A percentile compares a stretch with the other conserved stretches of the same genome.
phyloP scores from a whole-genome alignment of 192 early-diverging fungal species.

The Phycomyces blakesleeanus region DNA sequence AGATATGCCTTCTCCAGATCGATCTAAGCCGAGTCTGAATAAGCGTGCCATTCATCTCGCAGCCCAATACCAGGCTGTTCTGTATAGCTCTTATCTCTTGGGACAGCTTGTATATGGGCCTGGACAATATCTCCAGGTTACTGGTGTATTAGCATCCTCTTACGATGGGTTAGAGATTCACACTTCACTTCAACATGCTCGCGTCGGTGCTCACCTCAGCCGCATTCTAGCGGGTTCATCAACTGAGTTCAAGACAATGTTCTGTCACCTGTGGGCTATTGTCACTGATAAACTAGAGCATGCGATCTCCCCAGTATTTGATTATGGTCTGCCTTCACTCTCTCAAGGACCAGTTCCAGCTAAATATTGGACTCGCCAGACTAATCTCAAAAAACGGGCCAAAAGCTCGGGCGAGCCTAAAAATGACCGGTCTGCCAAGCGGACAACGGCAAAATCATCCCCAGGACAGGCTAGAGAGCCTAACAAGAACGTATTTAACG shows the following conservation, averaged over 20 bases:
- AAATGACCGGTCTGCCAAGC: neutral
- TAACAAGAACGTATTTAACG: slow-evolving; percentile 15
- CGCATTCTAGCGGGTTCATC: neutral
- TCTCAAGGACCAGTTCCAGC: neutral
- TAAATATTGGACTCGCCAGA: neutral
- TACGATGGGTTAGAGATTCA: slow-evolving; percentile 24
- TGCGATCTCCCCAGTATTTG: neutral
- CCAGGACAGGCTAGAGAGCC: neutral
- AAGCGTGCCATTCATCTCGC: slow-evolving; percentile 41
- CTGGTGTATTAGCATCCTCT: neutral
- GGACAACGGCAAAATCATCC: neutral
- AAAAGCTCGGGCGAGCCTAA: neutral
- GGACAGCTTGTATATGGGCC: slow-evolving; percentile 30
- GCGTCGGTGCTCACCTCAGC: neutral
- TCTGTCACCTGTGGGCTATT: neutral
- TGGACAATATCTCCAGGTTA: slow-evolving; percentile 19
- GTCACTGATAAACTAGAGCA: slow-evolving; percentile 3
- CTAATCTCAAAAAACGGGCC: slow-evolving; percentile 4
- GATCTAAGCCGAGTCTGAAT: slow-evolving; percentile 21
- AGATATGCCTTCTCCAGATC: neutral
- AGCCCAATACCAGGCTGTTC: slow-evolving; percentile 40
- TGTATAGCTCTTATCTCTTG: slow-evolving; percentile 35
- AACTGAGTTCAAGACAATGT: neutral
- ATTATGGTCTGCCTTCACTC: neutral
- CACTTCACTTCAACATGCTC: slow-evolving; percentile 4